Evolutionary conservation across 257 asterid species (phyloP).

Genomic region (Forsythia viridissima): DNA sequence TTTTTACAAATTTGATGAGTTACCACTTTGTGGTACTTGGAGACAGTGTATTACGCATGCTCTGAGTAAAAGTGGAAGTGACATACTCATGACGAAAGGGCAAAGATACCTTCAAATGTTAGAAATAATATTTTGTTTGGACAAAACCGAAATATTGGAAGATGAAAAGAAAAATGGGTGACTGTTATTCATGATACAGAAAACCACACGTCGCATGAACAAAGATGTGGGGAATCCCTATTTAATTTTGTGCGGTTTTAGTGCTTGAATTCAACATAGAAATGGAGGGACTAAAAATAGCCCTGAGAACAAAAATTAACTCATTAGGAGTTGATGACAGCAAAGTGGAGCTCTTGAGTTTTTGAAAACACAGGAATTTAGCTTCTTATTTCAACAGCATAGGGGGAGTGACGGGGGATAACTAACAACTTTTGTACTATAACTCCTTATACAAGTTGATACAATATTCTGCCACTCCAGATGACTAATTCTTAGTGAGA

Average conservation of each 20-base stretch:
- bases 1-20: background rate
- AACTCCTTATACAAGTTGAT: background rate
- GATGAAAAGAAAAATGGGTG: background rate
- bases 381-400: background rate
- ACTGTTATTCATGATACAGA: background rate
- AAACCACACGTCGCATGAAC: background rate
- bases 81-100: background rate
- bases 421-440: too few relatives aligned
- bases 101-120: background rate
- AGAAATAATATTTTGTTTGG: background rate
- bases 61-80: background rate
- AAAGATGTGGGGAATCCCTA: background rate
- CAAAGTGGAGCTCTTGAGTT: background rate
- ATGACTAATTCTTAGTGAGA: background rate
- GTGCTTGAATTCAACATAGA: background rate
- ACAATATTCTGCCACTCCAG: background rate
- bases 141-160: background rate
- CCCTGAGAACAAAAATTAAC: background rate
- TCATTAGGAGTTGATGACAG: background rate
- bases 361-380: background rate
- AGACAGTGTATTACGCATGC: background rate
- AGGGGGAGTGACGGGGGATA: background rate
- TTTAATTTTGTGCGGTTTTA: too few relatives aligned
- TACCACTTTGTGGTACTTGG: background rate
- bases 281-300: background rate